phyloP scores from a whole-genome alignment of 192 early-diverging fungal genomes.

The Paraglomus brasilianum region DNA sequence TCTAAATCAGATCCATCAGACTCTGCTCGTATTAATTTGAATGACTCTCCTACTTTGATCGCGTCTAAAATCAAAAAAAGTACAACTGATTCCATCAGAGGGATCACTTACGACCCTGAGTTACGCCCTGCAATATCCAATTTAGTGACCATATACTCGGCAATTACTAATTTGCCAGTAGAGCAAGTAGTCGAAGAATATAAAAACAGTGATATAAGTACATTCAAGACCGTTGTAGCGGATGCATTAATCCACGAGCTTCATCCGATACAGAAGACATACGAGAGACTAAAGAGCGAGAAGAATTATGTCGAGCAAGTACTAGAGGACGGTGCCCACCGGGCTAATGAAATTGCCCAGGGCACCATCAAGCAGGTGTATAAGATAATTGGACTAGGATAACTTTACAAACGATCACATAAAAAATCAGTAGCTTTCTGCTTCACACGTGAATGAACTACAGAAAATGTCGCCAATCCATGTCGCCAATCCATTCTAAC shows the following conservation, averaged over 20 bases:
- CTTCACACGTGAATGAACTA: background rate
- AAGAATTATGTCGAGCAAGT: conserved; percentile 60
- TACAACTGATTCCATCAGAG: conserved; percentile 62
- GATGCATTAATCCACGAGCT: conserved; percentile 62
- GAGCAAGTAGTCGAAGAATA: conserved; percentile 54
- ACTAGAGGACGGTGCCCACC: conserved; percentile 62
- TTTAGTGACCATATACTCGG: conserved; percentile 75
- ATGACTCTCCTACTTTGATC: conserved; percentile 68
- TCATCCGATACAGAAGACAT: conserved; percentile 65
- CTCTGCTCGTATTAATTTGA: conserved; percentile 71
- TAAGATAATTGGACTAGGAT: conserved; percentile 56
- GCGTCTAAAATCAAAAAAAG: conserved; percentile 67
- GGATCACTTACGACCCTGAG: conserved; percentile 70
- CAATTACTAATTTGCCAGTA: conserved; percentile 39
- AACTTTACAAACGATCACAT: conserved; percentile 19
- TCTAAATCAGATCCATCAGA: conserved; percentile 80
- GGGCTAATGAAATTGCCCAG: conserved; percentile 60
- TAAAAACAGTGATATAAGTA: conserved; percentile 49
- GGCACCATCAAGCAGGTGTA: conserved; percentile 58
- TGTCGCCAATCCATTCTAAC: no score
- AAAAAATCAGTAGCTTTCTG: background rate
- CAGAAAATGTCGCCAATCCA: no score
- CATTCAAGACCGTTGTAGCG: conserved; percentile 73
- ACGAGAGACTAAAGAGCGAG: conserved; percentile 58
- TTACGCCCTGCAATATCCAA: conserved; percentile 81